phyloP scores from a whole-genome alignment of 2,329 filamentous ascomycete species.

The Colletotrichum lini region DNA sequence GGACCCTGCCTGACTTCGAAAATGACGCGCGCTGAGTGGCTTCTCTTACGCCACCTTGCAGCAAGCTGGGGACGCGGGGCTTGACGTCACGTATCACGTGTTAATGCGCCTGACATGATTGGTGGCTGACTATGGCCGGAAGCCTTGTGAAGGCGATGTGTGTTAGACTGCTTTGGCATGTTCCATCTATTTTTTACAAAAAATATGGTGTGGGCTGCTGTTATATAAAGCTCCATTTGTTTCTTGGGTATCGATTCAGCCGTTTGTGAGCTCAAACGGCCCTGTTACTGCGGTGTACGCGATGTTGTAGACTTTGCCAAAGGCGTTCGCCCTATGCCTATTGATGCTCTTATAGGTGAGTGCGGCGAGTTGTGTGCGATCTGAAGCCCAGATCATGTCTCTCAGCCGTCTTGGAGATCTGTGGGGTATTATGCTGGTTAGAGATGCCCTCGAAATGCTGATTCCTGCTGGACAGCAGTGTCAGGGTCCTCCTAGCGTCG shows the following conservation, averaged over 20 bases:
- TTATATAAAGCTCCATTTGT: conserved; percentile 2
- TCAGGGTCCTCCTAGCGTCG: neutral
- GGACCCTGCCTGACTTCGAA: neutral
- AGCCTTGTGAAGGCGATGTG: neutral
- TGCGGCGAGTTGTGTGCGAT: neutral
- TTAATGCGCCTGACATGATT: conserved; percentile 25
- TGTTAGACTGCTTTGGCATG: neutral
- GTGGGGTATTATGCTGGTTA: neutral
- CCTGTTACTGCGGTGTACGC: neutral
- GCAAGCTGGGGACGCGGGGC: conserved; percentile 17
- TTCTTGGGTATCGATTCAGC: conserved; percentile 27
- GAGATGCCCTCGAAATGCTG: too few species aligned
- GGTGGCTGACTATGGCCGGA: neutral
- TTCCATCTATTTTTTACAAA: neutral
- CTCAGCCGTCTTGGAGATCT: neutral
- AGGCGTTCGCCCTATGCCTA: neutral
- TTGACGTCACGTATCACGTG: conserved; percentile 41
- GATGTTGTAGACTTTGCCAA: neutral
- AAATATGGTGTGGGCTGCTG: neutral
- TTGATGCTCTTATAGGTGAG: neutral
- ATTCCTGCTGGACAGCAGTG: neutral
- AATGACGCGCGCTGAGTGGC: conserved; percentile 5
- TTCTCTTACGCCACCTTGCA: conserved; percentile 23
- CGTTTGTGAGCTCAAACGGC: neutral
- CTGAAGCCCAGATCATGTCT: neutral